These are phyloP conservation scores for Petrea volubilis DNA, from an alignment of 257 asterid species.

Conservation along the genomic window DNA sequence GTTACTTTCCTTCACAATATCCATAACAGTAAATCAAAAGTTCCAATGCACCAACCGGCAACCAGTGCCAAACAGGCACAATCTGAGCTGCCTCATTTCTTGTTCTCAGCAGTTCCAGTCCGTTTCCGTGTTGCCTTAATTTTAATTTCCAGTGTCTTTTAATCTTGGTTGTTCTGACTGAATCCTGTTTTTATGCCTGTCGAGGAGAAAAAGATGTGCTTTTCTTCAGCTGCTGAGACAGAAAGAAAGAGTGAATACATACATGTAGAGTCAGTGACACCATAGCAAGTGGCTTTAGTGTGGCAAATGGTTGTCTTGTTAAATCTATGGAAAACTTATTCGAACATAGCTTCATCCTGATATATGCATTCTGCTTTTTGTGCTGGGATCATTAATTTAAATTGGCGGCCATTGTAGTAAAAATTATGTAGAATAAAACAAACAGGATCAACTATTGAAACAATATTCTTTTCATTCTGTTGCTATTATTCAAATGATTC, in stretches of 20 bases:
- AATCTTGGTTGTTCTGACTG: too few relatives aligned
- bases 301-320: neutral
- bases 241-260: neutral
- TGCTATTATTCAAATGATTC: too few relatives aligned
- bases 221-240: too few relatives aligned
- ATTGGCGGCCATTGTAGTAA: too few relatives aligned
- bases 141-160: too few relatives aligned
- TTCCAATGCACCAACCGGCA: neutral
- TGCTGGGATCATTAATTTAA: neutral
- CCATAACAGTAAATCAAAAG: too few relatives aligned
- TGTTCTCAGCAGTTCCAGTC: too few relatives aligned
- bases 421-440: too few relatives aligned
- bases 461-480: neutral
- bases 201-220: too few relatives aligned
- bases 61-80: neutral
- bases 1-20: neutral
- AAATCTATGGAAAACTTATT: neutral
- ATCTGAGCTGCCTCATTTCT: too few relatives aligned
- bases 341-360: neutral
- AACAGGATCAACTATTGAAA: neutral
- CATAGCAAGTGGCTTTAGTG: neutral
- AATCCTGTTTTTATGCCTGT: too few relatives aligned
- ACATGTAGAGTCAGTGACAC: slow-evolving; percentile 6
- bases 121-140: too few relatives aligned
- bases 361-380: neutral